Percentiles rank a stretch among this genome's conserved stretches.
These are phyloP conservation scores for Lipomyces spencermartinsiae DNA, from an alignment of 805 yeast species.

Conservation along the genomic window DNA sequence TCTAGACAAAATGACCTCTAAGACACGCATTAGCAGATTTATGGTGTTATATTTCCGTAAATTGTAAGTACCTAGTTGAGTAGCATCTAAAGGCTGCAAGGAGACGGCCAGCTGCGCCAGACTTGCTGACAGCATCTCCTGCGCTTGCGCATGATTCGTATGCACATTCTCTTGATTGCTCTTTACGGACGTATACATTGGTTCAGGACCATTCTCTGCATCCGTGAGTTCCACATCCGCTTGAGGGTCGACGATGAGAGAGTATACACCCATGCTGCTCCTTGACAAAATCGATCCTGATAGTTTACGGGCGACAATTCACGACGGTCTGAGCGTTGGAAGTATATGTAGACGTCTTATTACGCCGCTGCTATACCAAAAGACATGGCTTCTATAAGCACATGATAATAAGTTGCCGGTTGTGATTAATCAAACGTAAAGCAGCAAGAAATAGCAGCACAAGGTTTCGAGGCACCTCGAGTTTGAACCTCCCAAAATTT, in stretches of 20 bases:
- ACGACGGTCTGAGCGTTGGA: neutral
- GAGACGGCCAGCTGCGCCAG: neutral
- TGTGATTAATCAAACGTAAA: neutral
- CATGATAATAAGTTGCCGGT: neutral
- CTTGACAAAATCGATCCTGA: neutral
- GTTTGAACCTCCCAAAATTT: neutral
- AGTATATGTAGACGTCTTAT: neutral
- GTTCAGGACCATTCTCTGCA: neutral
- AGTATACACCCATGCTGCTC: slow-evolving; percentile 3
- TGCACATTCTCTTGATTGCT: neutral
- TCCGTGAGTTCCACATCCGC: neutral
- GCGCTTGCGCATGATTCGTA: neutral
- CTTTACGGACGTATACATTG: neutral
- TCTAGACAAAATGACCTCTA: neutral
- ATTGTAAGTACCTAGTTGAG: neutral
- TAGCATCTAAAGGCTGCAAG: neutral
- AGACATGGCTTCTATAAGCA: neutral
- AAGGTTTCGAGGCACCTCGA: neutral
- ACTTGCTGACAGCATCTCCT: neutral
- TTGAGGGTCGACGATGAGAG: neutral
- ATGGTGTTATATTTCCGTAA: neutral
- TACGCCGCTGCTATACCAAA: neutral
- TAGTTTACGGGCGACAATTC: too few relatives aligned
- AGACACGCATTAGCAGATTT: neutral
- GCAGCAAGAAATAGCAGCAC: neutral